Evolutionary conservation across 768 basidiomycete species (phyloP), one percentile per base, ranked within the genome.

Genomic region (Collybia nuda): DNA sequence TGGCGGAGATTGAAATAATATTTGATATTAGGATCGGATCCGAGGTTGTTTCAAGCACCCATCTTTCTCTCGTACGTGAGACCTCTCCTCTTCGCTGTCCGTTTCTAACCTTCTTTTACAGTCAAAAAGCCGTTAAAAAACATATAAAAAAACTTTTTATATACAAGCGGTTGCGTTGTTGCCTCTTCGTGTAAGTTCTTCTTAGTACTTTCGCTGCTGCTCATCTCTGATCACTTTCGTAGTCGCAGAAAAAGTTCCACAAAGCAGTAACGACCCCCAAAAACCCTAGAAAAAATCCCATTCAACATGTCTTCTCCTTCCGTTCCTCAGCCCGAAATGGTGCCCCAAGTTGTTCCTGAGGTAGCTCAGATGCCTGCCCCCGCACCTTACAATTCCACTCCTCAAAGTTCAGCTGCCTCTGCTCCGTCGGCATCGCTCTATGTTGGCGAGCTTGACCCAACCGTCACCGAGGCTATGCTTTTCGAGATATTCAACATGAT

Each of bases 401-500:
- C 80, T 24, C 78, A 78, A 51, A 68, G 74, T 51, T 73, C 84
- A 28, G 72, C 73, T 47, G 73, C 84, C 37, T 78, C 88, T 52
- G 77, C 86, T 51, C 90, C 90, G 19, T 92, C 90, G 47, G 91
- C 91, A 19, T 97, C 94, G 52, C 90, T 99, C 62, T 99, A 99
- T 75, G 97, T 99, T 56, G 97, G 97, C 52, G 97, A 99, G 76
- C 88, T 99, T 59, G 97, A 98, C 74, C 87, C 91, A 62, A 89
- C 91, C 57, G 97, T 99, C 73, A 92, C 95, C 32, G 97, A 99
- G 79, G 96, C 97, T 51, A 98, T 98, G 93, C 84, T 99, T 48
- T 99, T 98, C 67, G 97, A 99, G 79, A 98, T 99, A 70, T 99
- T 99, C 81, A 97, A 97, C 71, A 96, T 98, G 92, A 93, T 98